These are phyloP conservation scores for Trichoderma brevicompactum DNA, from an alignment of 2,329 filamentous ascomycete species.

Conservation along the genomic window DNA sequence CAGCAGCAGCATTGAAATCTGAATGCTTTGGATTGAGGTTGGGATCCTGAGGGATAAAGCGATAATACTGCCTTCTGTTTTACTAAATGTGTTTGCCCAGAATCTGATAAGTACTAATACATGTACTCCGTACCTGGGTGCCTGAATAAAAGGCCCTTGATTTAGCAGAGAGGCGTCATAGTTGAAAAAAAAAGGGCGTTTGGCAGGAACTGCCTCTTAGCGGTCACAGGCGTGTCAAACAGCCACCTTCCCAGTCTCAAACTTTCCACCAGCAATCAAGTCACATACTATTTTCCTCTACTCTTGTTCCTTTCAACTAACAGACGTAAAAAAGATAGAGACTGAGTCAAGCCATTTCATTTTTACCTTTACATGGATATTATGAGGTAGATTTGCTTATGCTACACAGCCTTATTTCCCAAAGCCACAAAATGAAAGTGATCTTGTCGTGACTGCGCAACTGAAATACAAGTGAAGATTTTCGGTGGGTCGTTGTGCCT, in stretches of 20 bases:
- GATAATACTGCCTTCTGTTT: background rate
- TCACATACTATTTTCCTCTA: no score
- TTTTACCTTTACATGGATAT: background rate
- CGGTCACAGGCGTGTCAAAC: background rate
- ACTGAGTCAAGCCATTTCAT: no score
- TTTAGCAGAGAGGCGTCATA: no score
- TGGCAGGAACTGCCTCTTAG: background rate
- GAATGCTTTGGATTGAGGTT: no score
- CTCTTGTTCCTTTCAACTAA: no score
- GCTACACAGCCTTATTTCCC: background rate
- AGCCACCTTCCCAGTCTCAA: background rate
- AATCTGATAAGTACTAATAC: no score
- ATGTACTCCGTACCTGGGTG: no score
- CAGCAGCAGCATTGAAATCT: background rate
- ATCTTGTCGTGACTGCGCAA: slow-evolving; percentile 6
- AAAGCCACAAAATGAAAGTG: background rate
- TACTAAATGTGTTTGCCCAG: no score
- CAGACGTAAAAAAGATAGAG: no score
- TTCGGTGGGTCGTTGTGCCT: slow-evolving; percentile 12
- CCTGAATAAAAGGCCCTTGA: no score
- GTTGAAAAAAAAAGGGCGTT: background rate
- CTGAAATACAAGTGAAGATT: slow-evolving; percentile 26
- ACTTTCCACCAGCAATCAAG: no score
- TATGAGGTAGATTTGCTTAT: background rate
- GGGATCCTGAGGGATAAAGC: background rate